Evolutionary conservation across 1,284 basidiomycete species (phyloP), one percentile per base, ranked within the genome.

Genomic region (Phylloporus sp.): DNA sequence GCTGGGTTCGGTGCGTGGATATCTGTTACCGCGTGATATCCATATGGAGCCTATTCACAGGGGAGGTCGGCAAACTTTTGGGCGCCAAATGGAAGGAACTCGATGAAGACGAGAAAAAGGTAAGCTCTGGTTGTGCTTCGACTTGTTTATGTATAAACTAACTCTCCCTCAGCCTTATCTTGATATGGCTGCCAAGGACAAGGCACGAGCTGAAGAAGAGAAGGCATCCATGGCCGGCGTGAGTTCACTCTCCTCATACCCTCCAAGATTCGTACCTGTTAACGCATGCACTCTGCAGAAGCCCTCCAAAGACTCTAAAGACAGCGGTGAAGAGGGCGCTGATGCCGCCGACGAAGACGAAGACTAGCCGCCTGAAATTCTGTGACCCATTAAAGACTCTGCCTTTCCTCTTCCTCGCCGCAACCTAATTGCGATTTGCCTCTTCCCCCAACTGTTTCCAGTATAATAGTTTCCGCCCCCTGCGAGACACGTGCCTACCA

Each of bases 31-130:
- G 59, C 63, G 53, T 49, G 51, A 59, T 57, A 56, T 54, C 34
- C 44, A 49, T 31, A 58, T 70, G 42, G 67, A 62, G 39, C 59
- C 18, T 58, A 20, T 59, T 59, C 39, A 29, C 51, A 90, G 89
- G 90, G 66, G 93, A 95, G 76, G 85, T 95, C 62, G 94, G 94
- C 70, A 94, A 94, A 77, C 84, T 95, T 57, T 87, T 96, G 64
- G 94, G 94, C 64, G 90, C 90, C 65, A 94, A 93, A 79, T 96
- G 94, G 94, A 95, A 95, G 84, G 91, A 92, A 75, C 86, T 95
- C 74, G 85, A 84, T 65, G 91, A 92, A 20, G 84, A 85, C 60
- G 92, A 95, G 82, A 94, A 93, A 82, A 95, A 94, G 86, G 93
- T 93, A 60, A 47, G 49, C 77, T 75, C 6, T 13, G 4, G 53